These are phyloP conservation scores for Thielaviopsis populi DNA, from an alignment of 2,329 filamentous ascomycete species.

Conservation along the genomic window DNA sequence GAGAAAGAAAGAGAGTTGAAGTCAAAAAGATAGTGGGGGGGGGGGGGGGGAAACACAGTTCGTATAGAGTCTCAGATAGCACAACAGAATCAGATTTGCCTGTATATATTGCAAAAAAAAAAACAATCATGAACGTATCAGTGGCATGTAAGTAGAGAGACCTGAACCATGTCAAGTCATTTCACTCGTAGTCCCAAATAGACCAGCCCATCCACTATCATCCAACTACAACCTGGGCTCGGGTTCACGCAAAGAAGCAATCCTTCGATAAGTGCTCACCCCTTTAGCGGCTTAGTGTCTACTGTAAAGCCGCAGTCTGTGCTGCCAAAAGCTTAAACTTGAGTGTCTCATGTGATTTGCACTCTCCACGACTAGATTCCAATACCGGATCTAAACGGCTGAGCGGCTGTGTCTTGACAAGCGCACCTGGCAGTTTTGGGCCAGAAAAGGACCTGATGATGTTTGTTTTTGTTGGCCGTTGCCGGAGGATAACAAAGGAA, in stretches of 20 bases:
- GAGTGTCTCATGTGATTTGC: not conserved
- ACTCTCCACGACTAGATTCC: not conserved
- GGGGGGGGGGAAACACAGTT: too few species aligned
- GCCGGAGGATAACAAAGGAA: not conserved
- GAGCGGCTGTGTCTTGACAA: not conserved
- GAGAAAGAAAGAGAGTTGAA: too few species aligned
- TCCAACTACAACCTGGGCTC: too few species aligned
- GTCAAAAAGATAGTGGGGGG: too few species aligned
- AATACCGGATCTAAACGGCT: not conserved
- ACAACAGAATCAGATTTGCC: too few species aligned
- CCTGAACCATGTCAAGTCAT: too few species aligned
- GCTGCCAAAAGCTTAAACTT: not conserved
- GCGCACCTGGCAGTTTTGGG: not conserved
- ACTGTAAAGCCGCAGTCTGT: slow-evolving; percentile 2
- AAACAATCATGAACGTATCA: too few species aligned
- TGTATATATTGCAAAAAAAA: too few species aligned
- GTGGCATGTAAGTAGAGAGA: too few species aligned
- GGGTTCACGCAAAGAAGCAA: not conserved
- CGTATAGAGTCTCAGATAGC: too few species aligned
- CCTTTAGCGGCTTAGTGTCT: not conserved
- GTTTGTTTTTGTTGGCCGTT: not conserved
- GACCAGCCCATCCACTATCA: too few species aligned
- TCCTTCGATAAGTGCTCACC: not conserved
- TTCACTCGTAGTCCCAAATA: too few species aligned
- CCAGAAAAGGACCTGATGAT: not conserved